Evolutionary conservation across 2,329 filamentous ascomycete species (phyloP).

Genomic region (Pseudocercospora cruenta): DNA sequence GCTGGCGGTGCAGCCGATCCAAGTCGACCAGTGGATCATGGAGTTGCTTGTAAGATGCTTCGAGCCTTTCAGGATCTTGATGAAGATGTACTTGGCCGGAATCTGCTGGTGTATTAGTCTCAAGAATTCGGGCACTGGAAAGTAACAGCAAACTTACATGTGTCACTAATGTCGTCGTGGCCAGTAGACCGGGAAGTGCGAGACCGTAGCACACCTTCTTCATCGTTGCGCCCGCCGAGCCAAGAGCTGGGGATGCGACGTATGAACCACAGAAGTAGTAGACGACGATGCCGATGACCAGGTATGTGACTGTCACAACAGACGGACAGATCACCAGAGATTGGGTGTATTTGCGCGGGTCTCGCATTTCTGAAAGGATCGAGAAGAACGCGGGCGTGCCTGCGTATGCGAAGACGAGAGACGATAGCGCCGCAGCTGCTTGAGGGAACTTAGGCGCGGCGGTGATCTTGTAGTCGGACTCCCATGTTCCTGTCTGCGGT

Average conservation of each 20-base stretch:
- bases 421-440: constrained; percentile 64
- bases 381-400: constrained; percentile 46
- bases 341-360: constrained; percentile 41
- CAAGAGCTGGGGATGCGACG: constrained; percentile 53
- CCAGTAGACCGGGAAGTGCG: constrained; percentile 32
- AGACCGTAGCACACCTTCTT: constrained; percentile 54
- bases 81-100: constrained; percentile 36
- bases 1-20: constrained; percentile 27
- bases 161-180: constrained; percentile 35
- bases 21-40: constrained; percentile 30
- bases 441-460: constrained; percentile 47
- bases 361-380: constrained; percentile 45
- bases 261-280: constrained; percentile 54
- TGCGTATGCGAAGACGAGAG: constrained; percentile 45
- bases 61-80: constrained; percentile 33
- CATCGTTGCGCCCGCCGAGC: constrained; percentile 47
- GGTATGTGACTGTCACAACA: constrained; percentile 36
- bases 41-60: constrained; percentile 30
- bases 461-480: constrained; percentile 35
- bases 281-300: constrained; percentile 47
- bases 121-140: too few relatives aligned
- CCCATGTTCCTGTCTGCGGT: constrained; percentile 34
- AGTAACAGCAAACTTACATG: constrained; percentile 10
- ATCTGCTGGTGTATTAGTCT: too few relatives aligned
- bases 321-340: constrained; percentile 38